phyloP scores from a whole-genome alignment of 148 eudicot species.

The Arbutus unedo region DNA sequence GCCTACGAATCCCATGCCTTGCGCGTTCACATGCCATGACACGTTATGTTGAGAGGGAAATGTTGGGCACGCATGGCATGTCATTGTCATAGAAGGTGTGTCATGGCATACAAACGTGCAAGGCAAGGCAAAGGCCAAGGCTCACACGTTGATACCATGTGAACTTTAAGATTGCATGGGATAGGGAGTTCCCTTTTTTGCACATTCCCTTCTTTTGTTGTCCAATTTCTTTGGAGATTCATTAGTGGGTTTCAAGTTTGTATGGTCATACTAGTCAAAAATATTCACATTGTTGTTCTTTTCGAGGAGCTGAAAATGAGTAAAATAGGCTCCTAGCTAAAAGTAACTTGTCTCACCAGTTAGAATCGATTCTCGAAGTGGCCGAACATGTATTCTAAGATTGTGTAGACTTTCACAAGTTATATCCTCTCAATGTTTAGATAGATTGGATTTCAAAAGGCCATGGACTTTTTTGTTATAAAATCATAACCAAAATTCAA shows the following conservation, averaged over 20 bases:
- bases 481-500: background rate
- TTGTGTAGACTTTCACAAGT: background rate
- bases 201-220: background rate
- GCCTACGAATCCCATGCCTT: too few species aligned
- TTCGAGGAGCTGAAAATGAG: background rate
- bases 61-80: too few species aligned
- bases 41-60: too few species aligned
- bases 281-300: background rate
- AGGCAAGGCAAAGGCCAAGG: too few species aligned
- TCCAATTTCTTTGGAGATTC: background rate
- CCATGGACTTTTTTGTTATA: background rate
- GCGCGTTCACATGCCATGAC: too few species aligned
- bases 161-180: background rate
- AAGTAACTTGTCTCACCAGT: background rate
- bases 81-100: too few species aligned
- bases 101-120: too few species aligned
- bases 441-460: background rate
- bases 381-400: background rate
- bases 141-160: too few species aligned
- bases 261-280: background rate
- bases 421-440: background rate
- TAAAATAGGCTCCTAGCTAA: background rate
- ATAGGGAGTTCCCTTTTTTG: background rate
- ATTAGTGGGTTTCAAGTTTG: background rate
- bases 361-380: background rate